Conservation (phyloP, 2,329 filamentous ascomycete species). For the Septoria linicola region DNA sequence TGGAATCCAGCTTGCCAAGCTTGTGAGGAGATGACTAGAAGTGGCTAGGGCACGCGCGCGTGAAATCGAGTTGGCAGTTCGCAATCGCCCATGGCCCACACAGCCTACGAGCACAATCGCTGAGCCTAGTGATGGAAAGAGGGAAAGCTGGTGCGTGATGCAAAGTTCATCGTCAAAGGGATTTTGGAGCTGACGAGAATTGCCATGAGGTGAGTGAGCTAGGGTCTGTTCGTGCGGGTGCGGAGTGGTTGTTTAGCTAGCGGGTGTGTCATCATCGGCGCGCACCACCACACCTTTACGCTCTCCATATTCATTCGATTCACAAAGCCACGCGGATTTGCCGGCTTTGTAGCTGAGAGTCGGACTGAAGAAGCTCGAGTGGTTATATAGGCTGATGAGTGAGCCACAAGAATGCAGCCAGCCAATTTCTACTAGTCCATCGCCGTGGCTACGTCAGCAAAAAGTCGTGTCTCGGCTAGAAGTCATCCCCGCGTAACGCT, state of each 20-base stretch:
- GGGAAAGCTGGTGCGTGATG: background rate
- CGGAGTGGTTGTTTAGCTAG: no score
- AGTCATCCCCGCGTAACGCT: no score
- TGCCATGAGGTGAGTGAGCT: no score
- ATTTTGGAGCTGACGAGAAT: conserved; percentile 4
- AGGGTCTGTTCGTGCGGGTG: no score
- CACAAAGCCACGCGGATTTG: background rate
- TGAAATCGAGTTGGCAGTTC: background rate
- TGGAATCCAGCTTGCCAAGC: background rate
- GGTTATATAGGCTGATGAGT: no score
- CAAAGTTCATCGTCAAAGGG: no score
- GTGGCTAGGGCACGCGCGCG: background rate
- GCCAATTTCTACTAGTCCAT: no score
- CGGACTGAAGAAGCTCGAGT: no score
- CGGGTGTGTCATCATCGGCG: background rate
- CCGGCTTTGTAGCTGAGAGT: no score
- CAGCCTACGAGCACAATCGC: background rate
- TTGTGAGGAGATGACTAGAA: background rate
- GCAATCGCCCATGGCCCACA: conserved; percentile 7
- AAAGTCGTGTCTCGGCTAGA: no score
- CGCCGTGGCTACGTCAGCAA: no score
- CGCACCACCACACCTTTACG: conserved; percentile 2
- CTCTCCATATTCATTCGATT: background rate
- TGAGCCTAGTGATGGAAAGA: background rate
- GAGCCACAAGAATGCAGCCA: no score